Conservation (phyloP, 208 protist species). For the Trypanosoma lewisi region DNA sequence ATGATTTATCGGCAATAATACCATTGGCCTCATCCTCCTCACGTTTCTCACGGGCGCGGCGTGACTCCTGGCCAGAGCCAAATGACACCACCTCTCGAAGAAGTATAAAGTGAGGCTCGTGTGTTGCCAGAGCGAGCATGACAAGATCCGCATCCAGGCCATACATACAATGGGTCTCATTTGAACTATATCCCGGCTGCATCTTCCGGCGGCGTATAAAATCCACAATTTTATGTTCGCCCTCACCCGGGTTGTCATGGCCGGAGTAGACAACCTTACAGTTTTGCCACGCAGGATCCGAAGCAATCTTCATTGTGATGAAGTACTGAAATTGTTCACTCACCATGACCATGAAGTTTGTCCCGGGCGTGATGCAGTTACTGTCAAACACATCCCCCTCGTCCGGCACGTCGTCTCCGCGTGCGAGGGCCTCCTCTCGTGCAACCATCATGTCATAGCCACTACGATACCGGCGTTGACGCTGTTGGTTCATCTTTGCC, state of each 20-base stretch:
- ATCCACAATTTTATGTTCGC: slow-evolving; percentile 99
- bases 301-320: slow-evolving; percentile 91
- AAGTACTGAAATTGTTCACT: slow-evolving; percentile 94
- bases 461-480: slow-evolving; percentile 92
- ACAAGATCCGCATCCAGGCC: slow-evolving; percentile 98
- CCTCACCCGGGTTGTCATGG: slow-evolving; percentile 96
- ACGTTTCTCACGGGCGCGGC: slow-evolving; percentile 70
- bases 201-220: slow-evolving; percentile 96
- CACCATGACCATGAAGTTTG: slow-evolving; percentile 96
- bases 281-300: slow-evolving; percentile 91
- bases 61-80: slow-evolving; percentile 39
- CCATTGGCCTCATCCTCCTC: slow-evolving; percentile 81
- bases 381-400: slow-evolving; percentile 94
- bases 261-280: slow-evolving; percentile 95
- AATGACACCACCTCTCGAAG: slow-evolving; percentile 95
- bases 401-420: slow-evolving; percentile 75
- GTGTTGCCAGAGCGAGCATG: slow-evolving; percentile 95
- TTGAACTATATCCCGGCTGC: slow-evolving; percentile 91
- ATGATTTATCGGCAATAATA: slow-evolving; percentile 76
- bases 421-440: slow-evolving; percentile 57
- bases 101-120: slow-evolving; percentile 97
- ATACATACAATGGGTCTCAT: slow-evolving; percentile 97
- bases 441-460: slow-evolving; percentile 89
- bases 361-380: slow-evolving; percentile 98
- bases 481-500: slow-evolving; percentile 99